These are phyloP conservation scores for Dianthus caryophyllus DNA, from an alignment of 148 eudicot species.

Conservation along the genomic window DNA sequence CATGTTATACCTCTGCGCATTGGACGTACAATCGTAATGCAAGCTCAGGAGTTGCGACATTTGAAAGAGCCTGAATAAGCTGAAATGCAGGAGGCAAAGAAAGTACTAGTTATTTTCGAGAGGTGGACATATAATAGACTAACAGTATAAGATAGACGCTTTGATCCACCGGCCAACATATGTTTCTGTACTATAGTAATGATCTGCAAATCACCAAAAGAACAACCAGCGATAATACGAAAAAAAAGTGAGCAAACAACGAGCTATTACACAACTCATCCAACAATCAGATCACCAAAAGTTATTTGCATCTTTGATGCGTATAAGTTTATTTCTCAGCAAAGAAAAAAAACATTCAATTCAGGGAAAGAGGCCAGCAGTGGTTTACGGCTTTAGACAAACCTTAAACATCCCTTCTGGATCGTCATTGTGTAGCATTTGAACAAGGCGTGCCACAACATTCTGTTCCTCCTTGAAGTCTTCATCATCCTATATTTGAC, in stretches of 20 bases:
- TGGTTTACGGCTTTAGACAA: not conserved
- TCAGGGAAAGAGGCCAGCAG: not conserved
- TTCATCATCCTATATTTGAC: too few species aligned
- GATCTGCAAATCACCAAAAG: too few species aligned
- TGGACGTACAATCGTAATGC: constrained; percentile 76
- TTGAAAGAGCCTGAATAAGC: constrained; percentile 79
- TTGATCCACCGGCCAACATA: constrained; percentile 75
- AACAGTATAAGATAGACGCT: constrained; percentile 75
- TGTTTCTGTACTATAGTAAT: constrained; percentile 75
- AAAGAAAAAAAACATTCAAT: not conserved
- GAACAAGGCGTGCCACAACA: too few species aligned
- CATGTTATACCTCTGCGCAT: constrained; percentile 79
- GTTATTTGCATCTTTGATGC: not conserved
- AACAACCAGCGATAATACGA: constrained; percentile 20
- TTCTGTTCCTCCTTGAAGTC: too few species aligned
- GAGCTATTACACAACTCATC: not conserved
- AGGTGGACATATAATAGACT: not conserved
- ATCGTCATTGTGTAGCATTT: too few species aligned
- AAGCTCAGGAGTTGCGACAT: constrained; percentile 81
- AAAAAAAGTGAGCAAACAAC: too few species aligned
- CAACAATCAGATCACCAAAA: too few species aligned
- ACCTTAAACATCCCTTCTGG: too few species aligned
- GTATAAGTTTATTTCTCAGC: not conserved
- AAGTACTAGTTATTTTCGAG: not conserved
- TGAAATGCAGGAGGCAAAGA: constrained; percentile 32